Conservation (phyloP, 306 rosid genomes). For the Benincasa hispida region DNA sequence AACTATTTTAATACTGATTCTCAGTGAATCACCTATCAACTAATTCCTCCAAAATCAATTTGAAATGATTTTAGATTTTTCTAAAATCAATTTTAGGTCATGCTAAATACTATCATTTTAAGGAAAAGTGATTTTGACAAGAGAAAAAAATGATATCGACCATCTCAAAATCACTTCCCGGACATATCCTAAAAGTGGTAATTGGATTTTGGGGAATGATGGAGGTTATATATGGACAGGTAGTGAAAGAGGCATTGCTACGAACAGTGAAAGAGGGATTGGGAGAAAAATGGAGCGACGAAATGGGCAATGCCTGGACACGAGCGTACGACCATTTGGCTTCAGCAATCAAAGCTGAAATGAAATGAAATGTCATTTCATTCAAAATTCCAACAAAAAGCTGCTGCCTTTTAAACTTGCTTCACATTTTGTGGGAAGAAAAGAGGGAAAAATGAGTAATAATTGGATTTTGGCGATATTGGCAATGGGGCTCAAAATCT, state of each 20-base stretch:
- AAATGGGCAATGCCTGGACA: constrained; percentile 16
- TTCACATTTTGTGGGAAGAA: not conserved
- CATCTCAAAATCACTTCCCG: too few relatives aligned
- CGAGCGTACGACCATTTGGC: constrained; percentile 22
- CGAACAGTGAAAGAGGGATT: constrained; percentile 15
- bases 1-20: too few relatives aligned
- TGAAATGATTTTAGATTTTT: too few relatives aligned
- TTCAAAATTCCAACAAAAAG: not conserved
- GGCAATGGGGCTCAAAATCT: not conserved
- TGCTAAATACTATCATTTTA: too few relatives aligned
- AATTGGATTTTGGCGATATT: not conserved
- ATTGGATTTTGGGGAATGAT: not conserved
- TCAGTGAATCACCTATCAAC: too few relatives aligned
- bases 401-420: too few relatives aligned
- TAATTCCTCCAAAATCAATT: too few relatives aligned
- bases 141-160: too few relatives aligned
- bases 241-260: constrained; percentile 23
- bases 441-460: not conserved
- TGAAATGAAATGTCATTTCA: constrained; percentile 7
- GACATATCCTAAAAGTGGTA: too few relatives aligned
- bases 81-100: too few relatives aligned
- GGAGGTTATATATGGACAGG: not conserved
- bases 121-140: too few relatives aligned
- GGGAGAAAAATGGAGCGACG: constrained; percentile 19
- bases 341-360: constrained; percentile 16